Percentiles rank a stretch among this genome's conserved stretches.
Conservation (phyloP, 31 red algal genomes). For the Endocladia muricata region DNA sequence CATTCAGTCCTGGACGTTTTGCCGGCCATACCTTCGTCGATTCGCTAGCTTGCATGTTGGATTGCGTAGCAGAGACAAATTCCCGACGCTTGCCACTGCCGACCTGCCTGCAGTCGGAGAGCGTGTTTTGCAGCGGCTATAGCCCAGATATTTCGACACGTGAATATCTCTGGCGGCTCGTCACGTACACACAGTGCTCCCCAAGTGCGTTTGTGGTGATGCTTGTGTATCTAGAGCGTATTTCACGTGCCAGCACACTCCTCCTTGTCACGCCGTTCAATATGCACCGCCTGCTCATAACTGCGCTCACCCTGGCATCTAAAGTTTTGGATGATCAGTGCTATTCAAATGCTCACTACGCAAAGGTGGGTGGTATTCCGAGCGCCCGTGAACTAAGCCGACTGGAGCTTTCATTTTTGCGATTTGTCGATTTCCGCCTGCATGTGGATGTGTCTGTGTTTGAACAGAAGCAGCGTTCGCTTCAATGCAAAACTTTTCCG, state of each 20-base stretch:
- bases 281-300: constrained; percentile 67
- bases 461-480: constrained; percentile 41
- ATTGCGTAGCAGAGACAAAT: too few relatives aligned
- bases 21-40: too few relatives aligned
- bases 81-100: too few relatives aligned
- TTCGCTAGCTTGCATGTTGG: too few relatives aligned
- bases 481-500: too few relatives aligned
- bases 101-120: too few relatives aligned
- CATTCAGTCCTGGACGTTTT: too few relatives aligned
- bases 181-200: too few relatives aligned
- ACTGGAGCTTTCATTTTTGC: constrained; percentile 61
- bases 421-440: constrained; percentile 43
- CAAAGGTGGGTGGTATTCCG: constrained; percentile 72
- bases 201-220: constrained; percentile 55
- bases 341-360: constrained; percentile 79
- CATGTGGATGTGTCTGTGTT: constrained; percentile 43
- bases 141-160: too few relatives aligned
- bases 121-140: too few relatives aligned
- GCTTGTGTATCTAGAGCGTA: constrained; percentile 40
- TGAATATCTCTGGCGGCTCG: too few relatives aligned
- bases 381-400: constrained; percentile 61
- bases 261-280: constrained; percentile 50
- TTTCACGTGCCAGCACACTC: background rate
- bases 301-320: constrained; percentile 73
- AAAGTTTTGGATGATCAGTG: constrained; percentile 80